A percentile compares a stretch with the other conserved stretches of the same genome.
Evolutionary conservation across 495 filamentous ascomycete genomes (phyloP).

Genomic region (Cercophora samala): DNA sequence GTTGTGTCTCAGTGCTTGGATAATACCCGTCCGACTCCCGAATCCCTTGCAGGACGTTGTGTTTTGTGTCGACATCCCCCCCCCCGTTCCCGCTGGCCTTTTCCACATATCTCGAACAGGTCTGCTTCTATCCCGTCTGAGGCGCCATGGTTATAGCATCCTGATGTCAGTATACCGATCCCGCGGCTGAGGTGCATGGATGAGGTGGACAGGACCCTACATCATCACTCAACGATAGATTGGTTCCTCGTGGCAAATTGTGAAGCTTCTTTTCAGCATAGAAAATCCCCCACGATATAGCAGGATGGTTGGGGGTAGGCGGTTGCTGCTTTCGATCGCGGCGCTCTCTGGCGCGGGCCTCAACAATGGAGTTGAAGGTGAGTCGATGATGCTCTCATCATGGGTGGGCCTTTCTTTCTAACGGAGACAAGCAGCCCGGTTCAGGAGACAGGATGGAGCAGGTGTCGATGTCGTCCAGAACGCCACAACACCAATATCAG

Average conservation of each 20-base stretch:
- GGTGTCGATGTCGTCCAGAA: conserved; percentile 7
- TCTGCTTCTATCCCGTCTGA: conserved; percentile 12
- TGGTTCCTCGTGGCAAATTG: conserved; percentile 7
- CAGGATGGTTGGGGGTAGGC: conserved; percentile 32
- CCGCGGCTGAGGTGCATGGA: conserved; percentile 15
- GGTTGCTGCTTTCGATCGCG: conserved; percentile 33
- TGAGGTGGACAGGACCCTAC: conserved; percentile 13
- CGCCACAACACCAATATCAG: conserved; percentile 8
- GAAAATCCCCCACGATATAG: conserved; percentile 7
- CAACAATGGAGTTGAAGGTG: conserved; percentile 30
- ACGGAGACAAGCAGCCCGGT: conserved; percentile 8
- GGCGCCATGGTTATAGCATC: conserved; percentile 23
- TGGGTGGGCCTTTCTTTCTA: neutral
- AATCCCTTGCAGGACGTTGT: conserved; percentile 4
- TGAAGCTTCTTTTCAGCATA: conserved; percentile 9
- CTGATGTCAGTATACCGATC: conserved; percentile 17
- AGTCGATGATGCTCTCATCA: neutral
- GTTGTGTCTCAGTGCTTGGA: conserved; percentile 20
- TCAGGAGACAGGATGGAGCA: conserved; percentile 16
- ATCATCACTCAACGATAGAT: conserved; percentile 9
- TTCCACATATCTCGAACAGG: neutral
- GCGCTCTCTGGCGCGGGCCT: conserved; percentile 29
- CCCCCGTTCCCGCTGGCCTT: neutral
- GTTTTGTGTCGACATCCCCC: neutral
- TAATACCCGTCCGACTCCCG: conserved; percentile 14